phyloP scores from a whole-genome alignment of 768 basidiomycete species.

The Scleroderma bovista region DNA sequence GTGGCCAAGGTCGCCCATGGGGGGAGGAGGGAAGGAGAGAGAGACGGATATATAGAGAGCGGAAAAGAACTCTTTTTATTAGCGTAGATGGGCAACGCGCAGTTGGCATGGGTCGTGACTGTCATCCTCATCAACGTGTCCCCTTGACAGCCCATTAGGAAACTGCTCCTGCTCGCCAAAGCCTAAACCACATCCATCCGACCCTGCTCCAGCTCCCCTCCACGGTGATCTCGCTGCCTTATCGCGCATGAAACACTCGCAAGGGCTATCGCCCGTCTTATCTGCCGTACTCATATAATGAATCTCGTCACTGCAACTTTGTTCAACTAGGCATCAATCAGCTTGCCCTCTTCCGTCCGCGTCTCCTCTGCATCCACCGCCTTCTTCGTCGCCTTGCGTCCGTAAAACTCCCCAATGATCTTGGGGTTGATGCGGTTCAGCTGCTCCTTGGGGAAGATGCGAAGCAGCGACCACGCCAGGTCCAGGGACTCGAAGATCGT shows the following conservation, averaged over 20 bases:
- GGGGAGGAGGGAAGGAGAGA: constrained; percentile 13
- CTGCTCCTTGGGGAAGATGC: constrained; percentile 98
- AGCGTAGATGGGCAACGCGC: no score
- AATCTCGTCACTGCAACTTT: neutral
- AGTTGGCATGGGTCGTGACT: no score
- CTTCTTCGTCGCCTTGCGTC: constrained; percentile 72
- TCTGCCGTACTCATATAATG: neutral
- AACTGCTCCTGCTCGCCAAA: no score
- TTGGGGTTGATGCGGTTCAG: constrained; percentile 97
- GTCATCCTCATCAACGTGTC: neutral
- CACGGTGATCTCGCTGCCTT: neutral
- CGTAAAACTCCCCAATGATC: constrained; percentile 92
- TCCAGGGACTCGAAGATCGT: constrained; percentile 97
- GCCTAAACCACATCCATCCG: no score
- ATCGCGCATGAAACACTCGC: neutral
- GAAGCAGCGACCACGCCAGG: constrained; percentile 91
- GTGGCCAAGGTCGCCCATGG: constrained; percentile 62
- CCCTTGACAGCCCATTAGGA: neutral
- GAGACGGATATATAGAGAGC: constrained; percentile 26
- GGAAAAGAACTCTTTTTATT: no score
- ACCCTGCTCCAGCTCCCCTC: no score
- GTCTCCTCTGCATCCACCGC: constrained; percentile 43
- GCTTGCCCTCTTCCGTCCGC: constrained; percentile 39
- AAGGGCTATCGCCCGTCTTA: neutral
- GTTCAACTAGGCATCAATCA: constrained; percentile 53